Evolutionary conservation across 2,329 filamentous ascomycete species (phyloP), one percentile per base, ranked within the genome.

Genomic region (Aspergillus cejpii): DNA sequence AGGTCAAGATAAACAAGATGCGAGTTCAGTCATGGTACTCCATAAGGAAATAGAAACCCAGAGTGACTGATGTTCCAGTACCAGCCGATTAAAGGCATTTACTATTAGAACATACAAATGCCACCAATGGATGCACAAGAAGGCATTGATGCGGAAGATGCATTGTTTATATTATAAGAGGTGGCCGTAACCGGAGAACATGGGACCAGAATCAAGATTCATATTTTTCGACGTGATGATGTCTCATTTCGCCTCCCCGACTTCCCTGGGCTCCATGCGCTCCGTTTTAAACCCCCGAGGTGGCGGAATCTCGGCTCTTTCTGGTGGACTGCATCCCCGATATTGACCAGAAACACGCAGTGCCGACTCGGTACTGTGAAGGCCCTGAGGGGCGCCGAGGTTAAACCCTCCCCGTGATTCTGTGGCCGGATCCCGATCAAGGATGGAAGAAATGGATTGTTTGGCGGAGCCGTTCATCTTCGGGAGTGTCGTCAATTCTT

Each of bases 371-470:
- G 38, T 29, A 3, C 44, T 34, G 19, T 54, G 54, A 20, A 57
- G 45, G 3, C 44, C 31, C 17, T 54, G 54, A 20, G 58, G 45
- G 3, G 55, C 45, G 10, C 55, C 43, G 0, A 59, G 48, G 24
- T 33, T 36, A 26, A 48, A 24, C 44, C 12, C 55, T 44, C 60
- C 60, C 28, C 59, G 55, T 5, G 48, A 42, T 15, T 58, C 55
- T 5, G 48, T 43, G 21, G 59, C 54, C 0, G 63, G 62, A 5
- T 61, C 56, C 8, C 60, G 58, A 45, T 68, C 65, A 40, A 68
- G 67, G 29, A 68, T 67, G 1, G 65, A 67, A 2, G 63, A 66
- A 34, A 68, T 68, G 17, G 64, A 63, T 31, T 66, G 65, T 50
- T 68, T 68, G 20, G 55, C 62, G 8, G 63, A 64, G 42, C 59